phyloP scores from a whole-genome alignment of 2,329 filamentous ascomycete genomes.

The Gremmenia infestans region DNA sequence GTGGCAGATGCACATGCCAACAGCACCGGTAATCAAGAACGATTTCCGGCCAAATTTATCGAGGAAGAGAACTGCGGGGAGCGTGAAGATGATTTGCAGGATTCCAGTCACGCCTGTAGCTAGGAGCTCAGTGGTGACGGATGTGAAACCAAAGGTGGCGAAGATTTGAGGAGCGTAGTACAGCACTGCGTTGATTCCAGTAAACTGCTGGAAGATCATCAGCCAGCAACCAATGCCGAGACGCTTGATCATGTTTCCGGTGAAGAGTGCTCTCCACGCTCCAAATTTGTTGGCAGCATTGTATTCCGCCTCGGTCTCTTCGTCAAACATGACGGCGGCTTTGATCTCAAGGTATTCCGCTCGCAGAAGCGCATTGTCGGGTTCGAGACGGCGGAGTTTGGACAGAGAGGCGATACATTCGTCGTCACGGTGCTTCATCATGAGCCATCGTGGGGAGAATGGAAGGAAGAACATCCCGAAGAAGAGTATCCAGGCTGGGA shows the following conservation, averaged over 20 bases:
- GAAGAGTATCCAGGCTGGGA: constrained; percentile 41
- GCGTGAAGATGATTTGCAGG: constrained; percentile 60
- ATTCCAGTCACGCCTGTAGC: constrained; percentile 67
- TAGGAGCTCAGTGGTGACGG: constrained; percentile 47
- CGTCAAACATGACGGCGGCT: constrained; percentile 40
- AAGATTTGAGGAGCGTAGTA: constrained; percentile 49
- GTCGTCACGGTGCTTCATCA: constrained; percentile 37
- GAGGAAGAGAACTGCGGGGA: constrained; percentile 60
- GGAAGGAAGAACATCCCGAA: constrained; percentile 41
- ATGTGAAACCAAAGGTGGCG: constrained; percentile 41
- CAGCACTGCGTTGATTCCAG: constrained; percentile 35
- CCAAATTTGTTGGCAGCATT: constrained; percentile 41
- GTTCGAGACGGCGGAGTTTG: constrained; percentile 37
- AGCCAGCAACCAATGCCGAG: constrained; percentile 39
- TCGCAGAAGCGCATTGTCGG: constrained; percentile 37
- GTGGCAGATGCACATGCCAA: constrained; percentile 64
- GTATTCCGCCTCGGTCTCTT: constrained; percentile 37
- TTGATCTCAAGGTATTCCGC: constrained; percentile 45
- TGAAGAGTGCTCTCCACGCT: constrained; percentile 39
- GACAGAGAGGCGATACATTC: constrained; percentile 44
- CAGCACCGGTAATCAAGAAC: constrained; percentile 54
- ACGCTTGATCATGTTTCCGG: constrained; percentile 45
- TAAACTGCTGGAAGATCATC: constrained; percentile 46
- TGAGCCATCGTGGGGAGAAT: constrained; percentile 44
- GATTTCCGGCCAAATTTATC: constrained; percentile 61